These are phyloP conservation scores for Gloeostereum incarnatum DNA, from an alignment of 768 basidiomycete genomes.

Conservation along the genomic window DNA sequence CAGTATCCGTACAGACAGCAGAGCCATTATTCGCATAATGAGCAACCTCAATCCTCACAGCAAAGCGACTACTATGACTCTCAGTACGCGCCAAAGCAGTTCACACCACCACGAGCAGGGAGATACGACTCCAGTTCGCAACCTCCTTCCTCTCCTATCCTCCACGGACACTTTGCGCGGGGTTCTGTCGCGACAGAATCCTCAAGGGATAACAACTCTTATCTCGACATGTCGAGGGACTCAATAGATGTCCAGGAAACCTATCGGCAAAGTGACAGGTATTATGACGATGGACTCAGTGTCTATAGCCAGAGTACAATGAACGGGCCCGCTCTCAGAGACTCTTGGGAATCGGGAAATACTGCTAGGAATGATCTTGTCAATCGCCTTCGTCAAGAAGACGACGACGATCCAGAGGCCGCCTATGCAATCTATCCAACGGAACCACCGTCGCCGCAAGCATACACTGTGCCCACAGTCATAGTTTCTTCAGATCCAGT, in stretches of 20 bases:
- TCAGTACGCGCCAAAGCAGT: not conserved
- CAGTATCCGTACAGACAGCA: slow-evolving; percentile 1
- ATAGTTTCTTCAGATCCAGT: slow-evolving; percentile 35
- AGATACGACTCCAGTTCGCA: slow-evolving; percentile 2
- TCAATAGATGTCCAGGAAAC: slow-evolving; percentile 17
- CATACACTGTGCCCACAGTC: slow-evolving; percentile 35
- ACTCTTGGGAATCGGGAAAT: slow-evolving; percentile 28
- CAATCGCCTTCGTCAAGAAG: slow-evolving; percentile 8
- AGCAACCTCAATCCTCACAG: slow-evolving; percentile 3
- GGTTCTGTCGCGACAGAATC: slow-evolving; percentile 26
- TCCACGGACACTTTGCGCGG: slow-evolving; percentile 37
- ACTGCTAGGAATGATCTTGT: slow-evolving; percentile 5
- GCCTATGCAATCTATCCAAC: not conserved
- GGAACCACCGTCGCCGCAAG: slow-evolving; percentile 7
- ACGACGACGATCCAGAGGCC: slow-evolving; percentile 3
- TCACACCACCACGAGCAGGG: slow-evolving; percentile 7
- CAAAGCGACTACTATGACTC: not conserved
- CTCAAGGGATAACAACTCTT: slow-evolving; percentile 12
- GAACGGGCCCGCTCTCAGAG: slow-evolving; percentile 20
- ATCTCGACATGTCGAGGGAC: slow-evolving; percentile 3
- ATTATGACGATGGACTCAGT: slow-evolving; percentile 29
- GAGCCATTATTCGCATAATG: slow-evolving; percentile 4
- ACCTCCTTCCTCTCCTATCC: slow-evolving; percentile 33
- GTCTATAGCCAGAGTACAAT: slow-evolving; percentile 28
- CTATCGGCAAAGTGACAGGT: slow-evolving; percentile 21